Evolutionary conservation across 352 stramenopile species (phyloP).

Genomic region (Peronospora belbahrii): DNA sequence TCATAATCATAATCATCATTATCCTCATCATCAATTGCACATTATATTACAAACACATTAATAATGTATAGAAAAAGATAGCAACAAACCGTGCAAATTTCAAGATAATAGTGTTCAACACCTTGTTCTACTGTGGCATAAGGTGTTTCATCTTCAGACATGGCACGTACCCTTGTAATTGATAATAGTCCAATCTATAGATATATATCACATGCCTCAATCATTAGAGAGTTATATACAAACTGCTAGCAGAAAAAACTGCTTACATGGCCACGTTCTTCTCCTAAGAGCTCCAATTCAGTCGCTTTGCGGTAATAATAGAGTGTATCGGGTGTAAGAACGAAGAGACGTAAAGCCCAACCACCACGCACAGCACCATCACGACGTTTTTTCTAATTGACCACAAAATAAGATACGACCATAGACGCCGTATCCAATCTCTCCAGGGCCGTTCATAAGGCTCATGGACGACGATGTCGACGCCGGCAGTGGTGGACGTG

Average conservation of each 20-base stretch:
- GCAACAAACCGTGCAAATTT: conserved; percentile 55
- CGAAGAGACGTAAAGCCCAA: conserved; percentile 73
- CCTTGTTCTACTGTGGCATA: conserved; percentile 40
- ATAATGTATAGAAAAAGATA: no score
- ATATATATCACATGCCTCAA: no score
- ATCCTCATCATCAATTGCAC: not conserved
- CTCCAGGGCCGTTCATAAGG: not conserved
- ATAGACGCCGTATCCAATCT: conserved; percentile 64
- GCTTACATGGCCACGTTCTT: conserved; percentile 72
- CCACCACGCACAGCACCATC: conserved; percentile 64
- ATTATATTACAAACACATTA: not conserved
- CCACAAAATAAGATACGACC: conserved; percentile 69
- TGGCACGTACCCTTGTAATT: conserved; percentile 65
- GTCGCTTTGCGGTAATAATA: conserved; percentile 76
- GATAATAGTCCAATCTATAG: conserved; percentile 49
- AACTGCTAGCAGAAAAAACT: no score
- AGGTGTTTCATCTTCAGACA: conserved; percentile 64
- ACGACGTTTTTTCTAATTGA: conserved; percentile 65
- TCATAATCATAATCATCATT: no score
- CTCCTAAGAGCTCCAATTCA: conserved; percentile 66
- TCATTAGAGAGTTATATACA: no score
- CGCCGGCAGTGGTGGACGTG: conserved; percentile 18
- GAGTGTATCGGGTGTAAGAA: conserved; percentile 67
- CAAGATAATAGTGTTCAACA: conserved; percentile 73
- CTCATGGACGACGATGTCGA: conserved; percentile 19